These are phyloP conservation scores for Xanthoconium purpureum DNA, from an alignment of 768 basidiomycete genomes.

Conservation along the genomic window DNA sequence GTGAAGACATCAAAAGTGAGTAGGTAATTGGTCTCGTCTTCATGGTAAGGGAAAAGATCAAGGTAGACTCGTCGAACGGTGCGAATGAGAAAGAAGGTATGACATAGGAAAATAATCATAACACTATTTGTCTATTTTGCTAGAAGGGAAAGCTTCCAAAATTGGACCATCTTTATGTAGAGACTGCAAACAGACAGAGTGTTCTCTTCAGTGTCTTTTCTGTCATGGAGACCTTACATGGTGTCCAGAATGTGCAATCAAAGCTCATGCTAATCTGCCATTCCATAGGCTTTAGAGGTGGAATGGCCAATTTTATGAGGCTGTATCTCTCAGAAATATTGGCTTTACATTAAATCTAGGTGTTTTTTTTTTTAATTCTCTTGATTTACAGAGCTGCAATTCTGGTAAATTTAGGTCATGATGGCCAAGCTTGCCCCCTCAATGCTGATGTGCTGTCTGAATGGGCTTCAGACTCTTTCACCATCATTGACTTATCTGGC, in stretches of 20 bases:
- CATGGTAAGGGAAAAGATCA: no score
- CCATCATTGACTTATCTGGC: background rate
- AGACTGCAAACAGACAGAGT: background rate
- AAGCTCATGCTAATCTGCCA: background rate
- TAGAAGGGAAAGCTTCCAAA: background rate
- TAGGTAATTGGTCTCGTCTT: no score
- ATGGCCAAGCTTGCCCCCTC: background rate
- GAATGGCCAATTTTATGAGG: background rate
- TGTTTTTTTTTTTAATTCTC: background rate
- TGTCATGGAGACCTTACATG: background rate
- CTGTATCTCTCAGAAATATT: background rate
- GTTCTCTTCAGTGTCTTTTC: background rate
- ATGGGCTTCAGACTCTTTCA: background rate
- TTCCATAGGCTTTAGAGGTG: background rate
- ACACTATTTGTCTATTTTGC: background rate
- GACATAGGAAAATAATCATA: no score
- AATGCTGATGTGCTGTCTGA: background rate
- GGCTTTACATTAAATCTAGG: background rate
- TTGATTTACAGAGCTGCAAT: background rate
- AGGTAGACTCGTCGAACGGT: no score
- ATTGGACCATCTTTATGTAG: background rate
- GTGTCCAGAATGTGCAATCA: background rate
- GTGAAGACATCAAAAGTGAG: no score
- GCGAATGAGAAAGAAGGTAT: no score
- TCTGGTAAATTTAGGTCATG: background rate